These are phyloP conservation scores for Candida krabiensis DNA, from an alignment of 805 yeast genomes.

Conservation along the genomic window DNA sequence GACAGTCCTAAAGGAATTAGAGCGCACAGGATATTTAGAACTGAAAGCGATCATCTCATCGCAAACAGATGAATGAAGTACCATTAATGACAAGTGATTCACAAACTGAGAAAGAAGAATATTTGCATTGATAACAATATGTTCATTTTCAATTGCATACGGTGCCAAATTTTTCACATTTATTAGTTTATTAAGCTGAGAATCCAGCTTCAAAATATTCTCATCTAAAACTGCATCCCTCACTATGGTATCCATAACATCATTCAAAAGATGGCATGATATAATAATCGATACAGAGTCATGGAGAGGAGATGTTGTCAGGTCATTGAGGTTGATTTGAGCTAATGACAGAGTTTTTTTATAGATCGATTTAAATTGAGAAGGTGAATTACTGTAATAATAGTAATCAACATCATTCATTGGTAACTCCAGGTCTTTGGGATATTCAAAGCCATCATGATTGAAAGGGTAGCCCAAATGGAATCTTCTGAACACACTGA, in stretches of 20 bases:
- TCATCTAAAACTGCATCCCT: slow-evolving; percentile 25
- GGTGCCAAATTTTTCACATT: slow-evolving; percentile 16
- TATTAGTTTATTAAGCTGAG: slow-evolving; percentile 25
- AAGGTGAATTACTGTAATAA: slow-evolving; percentile 8
- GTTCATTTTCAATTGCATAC: slow-evolving; percentile 16
- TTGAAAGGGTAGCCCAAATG: slow-evolving; percentile 38
- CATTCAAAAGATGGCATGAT: slow-evolving; percentile 33
- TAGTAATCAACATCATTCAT: slow-evolving; percentile 28
- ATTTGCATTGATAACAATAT: slow-evolving; percentile 36
- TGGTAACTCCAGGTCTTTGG: slow-evolving; percentile 36
- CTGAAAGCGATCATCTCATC: slow-evolving; percentile 37
- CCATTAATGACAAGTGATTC: slow-evolving; percentile 25
- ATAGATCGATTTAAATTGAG: slow-evolving; percentile 14
- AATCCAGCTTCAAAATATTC: slow-evolving; percentile 25
- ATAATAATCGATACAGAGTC: slow-evolving; percentile 33
- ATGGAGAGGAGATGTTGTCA: slow-evolving; percentile 10
- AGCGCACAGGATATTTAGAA: slow-evolving; percentile 23
- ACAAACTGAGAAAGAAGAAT: slow-evolving; percentile 35
- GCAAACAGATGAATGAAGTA: slow-evolving; percentile 33
- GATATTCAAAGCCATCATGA: slow-evolving; percentile 26
- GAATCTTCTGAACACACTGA: slow-evolving; percentile 34
- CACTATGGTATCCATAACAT: slow-evolving; percentile 34
- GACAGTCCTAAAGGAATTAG: slow-evolving; percentile 21
- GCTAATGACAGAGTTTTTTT: slow-evolving; percentile 11
- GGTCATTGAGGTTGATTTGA: slow-evolving; percentile 18